Evolutionary conservation across 352 stramenopile species (phyloP).

Genomic region (Phytophthora aleatoria): DNA sequence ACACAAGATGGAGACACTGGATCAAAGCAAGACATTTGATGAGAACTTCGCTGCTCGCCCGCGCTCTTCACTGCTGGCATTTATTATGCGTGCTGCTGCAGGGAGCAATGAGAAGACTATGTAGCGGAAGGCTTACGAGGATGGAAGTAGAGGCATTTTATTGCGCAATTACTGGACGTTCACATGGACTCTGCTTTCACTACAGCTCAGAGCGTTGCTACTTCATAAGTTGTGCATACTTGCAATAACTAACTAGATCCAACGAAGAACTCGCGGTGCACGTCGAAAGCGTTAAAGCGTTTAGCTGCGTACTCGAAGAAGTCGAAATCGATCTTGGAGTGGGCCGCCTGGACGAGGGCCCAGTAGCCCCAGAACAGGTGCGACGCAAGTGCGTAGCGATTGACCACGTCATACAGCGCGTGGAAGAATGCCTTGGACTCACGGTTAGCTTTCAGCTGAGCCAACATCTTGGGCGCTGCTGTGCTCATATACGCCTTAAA

Average conservation of each 20-base stretch:
- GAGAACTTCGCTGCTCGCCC: not conserved
- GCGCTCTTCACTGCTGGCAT: not conserved
- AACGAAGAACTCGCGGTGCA: conserved; percentile 74
- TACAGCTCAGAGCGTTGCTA: conserved; percentile 19
- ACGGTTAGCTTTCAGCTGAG: conserved; percentile 66
- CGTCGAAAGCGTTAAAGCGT: conserved; percentile 81
- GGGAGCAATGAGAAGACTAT: too few relatives aligned
- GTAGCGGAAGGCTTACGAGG: not conserved
- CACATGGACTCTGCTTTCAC: conserved; percentile 33
- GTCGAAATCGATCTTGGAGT: conserved; percentile 92
- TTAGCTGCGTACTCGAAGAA: conserved; percentile 87
- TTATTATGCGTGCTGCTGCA: conserved; percentile 1
- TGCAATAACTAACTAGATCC: conserved; percentile 35
- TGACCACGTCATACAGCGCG: conserved; percentile 83
- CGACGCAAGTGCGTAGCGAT: conserved; percentile 88
- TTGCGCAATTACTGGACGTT: conserved; percentile 35
- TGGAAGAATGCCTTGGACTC: conserved; percentile 86
- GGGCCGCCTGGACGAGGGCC: conserved; percentile 91
- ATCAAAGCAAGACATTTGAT: conserved; percentile 10
- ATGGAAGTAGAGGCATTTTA: conserved; percentile 38
- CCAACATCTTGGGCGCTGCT: conserved; percentile 66
- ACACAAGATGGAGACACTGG: too few relatives aligned
- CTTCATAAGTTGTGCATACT: conserved; percentile 14
- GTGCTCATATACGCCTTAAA: conserved; percentile 85
- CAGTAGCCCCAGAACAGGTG: conserved; percentile 95